A percentile compares a stretch with the other conserved stretches of the same genome.
phyloP scores from a whole-genome alignment of 257 asterid species.

The Gentiana straminea region DNA sequence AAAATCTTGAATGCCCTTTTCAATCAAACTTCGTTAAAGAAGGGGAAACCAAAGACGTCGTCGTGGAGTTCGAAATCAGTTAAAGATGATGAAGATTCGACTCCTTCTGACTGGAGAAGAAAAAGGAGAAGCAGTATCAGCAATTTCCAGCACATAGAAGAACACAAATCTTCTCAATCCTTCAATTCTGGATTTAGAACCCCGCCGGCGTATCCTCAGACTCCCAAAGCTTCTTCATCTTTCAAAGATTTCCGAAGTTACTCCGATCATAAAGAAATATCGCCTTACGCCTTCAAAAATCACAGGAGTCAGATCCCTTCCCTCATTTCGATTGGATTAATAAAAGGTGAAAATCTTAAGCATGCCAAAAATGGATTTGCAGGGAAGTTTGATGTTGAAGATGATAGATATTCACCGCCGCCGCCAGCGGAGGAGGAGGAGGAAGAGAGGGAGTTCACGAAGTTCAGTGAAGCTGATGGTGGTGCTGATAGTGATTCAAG shows the following conservation, averaged over 20 bases:
- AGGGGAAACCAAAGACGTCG: conserved; percentile 36
- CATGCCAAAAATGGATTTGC: conserved; percentile 15
- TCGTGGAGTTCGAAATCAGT: background rate
- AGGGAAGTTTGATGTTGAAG: conserved; percentile 9
- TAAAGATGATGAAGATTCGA: conserved; percentile 38
- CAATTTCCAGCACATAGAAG: conserved; percentile 29
- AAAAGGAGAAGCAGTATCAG: conserved; percentile 71
- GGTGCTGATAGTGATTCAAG: conserved; percentile 79
- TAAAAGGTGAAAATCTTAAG: conserved; percentile 5
- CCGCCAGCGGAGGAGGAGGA: no score
- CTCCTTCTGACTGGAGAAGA: conserved; percentile 38
- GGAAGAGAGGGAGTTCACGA: conserved; percentile 23
- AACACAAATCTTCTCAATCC: conserved; percentile 15
- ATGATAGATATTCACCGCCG: conserved; percentile 5
- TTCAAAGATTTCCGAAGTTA: conserved; percentile 23
- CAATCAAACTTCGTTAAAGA: conserved; percentile 45
- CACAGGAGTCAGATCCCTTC: conserved; percentile 6
- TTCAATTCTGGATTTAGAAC: conserved; percentile 37
- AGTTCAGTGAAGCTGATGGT: conserved; percentile 30
- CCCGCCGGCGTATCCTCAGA: conserved; percentile 30
- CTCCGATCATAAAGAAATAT: conserved; percentile 16
- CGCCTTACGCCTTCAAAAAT: conserved; percentile 8
- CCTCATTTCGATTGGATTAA: conserved; percentile 7
- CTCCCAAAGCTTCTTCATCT: conserved; percentile 45
- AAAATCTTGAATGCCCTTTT: conserved; percentile 64